A percentile compares a stretch with the other conserved stretches of the same genome.
Conservation (phyloP, 2,329 filamentous ascomycete species). For the Verticillium dahliae region DNA sequence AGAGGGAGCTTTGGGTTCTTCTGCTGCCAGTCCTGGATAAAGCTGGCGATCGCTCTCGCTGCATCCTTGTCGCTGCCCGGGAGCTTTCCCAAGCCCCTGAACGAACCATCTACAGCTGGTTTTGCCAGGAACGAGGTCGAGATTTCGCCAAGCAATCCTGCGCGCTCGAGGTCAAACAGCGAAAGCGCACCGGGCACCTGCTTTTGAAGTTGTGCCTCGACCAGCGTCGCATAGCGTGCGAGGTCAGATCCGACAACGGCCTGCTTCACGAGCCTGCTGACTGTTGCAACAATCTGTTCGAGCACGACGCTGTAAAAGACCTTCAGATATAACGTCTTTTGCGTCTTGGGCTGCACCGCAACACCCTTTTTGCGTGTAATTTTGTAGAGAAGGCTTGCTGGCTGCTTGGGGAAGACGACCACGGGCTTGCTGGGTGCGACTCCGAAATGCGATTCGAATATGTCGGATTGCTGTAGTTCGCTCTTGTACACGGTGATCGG, state of each 20-base stretch:
- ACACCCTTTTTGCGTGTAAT: slow-evolving; percentile 50
- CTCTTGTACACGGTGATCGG: slow-evolving; percentile 71
- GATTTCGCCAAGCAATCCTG: slow-evolving; percentile 45
- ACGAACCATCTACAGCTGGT: slow-evolving; percentile 40
- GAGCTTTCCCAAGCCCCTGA: slow-evolving; percentile 41
- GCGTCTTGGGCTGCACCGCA: slow-evolving; percentile 23
- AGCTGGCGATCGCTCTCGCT: slow-evolving; percentile 17
- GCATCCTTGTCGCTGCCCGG: slow-evolving; percentile 26
- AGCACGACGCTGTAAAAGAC: slow-evolving; percentile 72
- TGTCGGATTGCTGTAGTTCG: slow-evolving; percentile 61
- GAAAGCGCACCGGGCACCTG: slow-evolving; percentile 38
- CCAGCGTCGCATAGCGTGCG: slow-evolving; percentile 37
- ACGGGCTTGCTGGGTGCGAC: slow-evolving; percentile 44
- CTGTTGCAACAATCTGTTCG: slow-evolving; percentile 57
- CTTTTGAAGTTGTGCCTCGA: slow-evolving; percentile 35
- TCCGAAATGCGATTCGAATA: slow-evolving; percentile 60
- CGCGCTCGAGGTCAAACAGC: slow-evolving; percentile 48
- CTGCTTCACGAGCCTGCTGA: slow-evolving; percentile 35
- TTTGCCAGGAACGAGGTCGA: slow-evolving; percentile 39
- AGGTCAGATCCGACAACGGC: slow-evolving; percentile 33
- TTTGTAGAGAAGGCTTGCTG: slow-evolving; percentile 74
- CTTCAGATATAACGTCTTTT: slow-evolving; percentile 56
- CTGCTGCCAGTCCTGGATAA: slow-evolving; percentile 30
- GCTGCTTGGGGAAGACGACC: slow-evolving; percentile 72
- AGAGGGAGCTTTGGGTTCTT: slow-evolving; percentile 21